These are phyloP conservation scores for Phialophora verrucosa DNA, from an alignment of 2,329 filamentous ascomycete genomes.

Conservation along the genomic window DNA sequence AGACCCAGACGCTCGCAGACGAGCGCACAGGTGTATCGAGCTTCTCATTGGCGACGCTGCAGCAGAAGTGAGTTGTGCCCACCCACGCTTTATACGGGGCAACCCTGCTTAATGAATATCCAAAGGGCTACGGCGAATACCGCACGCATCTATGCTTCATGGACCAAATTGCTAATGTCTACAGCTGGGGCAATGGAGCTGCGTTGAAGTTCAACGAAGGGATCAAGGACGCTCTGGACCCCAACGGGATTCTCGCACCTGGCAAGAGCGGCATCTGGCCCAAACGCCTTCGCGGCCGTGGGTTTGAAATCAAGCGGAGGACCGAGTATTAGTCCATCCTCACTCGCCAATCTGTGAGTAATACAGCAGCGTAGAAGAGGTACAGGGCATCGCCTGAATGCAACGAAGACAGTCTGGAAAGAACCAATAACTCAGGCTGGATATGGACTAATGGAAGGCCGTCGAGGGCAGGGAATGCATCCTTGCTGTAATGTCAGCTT, in stretches of 20 bases:
- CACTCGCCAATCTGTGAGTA: too few species aligned
- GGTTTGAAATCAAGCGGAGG: constrained; percentile 16
- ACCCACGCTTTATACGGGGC: neutral
- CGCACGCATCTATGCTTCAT: constrained; percentile 53
- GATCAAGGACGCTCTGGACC: constrained; percentile 56
- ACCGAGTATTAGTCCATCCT: too few species aligned
- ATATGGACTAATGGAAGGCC: too few species aligned
- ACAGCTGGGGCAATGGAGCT: constrained; percentile 50
- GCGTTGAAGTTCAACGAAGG: constrained; percentile 52
- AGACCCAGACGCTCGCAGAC: constrained; percentile 33
- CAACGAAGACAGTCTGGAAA: too few species aligned
- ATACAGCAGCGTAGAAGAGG: too few species aligned
- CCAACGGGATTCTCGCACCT: constrained; percentile 55
- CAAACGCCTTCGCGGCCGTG: constrained; percentile 6
- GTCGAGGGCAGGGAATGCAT: too few species aligned
- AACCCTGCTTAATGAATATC: constrained; percentile 42
- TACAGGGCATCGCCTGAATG: too few species aligned
- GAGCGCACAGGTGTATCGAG: constrained; percentile 18
- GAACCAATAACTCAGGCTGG: too few species aligned
- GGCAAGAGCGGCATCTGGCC: constrained; percentile 55
- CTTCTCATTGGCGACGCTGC: constrained; percentile 19
- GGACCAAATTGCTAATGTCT: constrained; percentile 54
- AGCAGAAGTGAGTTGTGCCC: constrained; percentile 8
- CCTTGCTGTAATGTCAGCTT: too few species aligned
- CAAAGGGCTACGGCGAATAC: constrained; percentile 53